These are phyloP conservation scores for Rhizopogon sp. DNA, from an alignment of 768 basidiomycete species.

Conservation along the genomic window DNA sequence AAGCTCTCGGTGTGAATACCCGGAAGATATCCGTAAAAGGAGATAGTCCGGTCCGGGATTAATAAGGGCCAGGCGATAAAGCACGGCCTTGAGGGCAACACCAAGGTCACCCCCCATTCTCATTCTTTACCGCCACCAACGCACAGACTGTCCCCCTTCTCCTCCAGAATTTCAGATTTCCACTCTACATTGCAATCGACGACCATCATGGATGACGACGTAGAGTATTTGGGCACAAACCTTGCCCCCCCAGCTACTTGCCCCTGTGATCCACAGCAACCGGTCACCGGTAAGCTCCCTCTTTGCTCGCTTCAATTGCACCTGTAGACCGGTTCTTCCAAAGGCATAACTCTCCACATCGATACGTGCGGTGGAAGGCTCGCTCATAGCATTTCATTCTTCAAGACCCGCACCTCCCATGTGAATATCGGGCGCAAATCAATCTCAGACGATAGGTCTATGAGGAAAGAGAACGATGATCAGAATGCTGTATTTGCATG, in stretches of 20 bases:
- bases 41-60: slow-evolving; percentile 12
- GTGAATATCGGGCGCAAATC: slow-evolving; percentile 70
- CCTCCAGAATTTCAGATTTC: slow-evolving; percentile 1
- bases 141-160: neutral
- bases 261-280: slow-evolving; percentile 21
- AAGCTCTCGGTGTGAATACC: neutral
- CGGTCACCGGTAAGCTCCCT: slow-evolving; percentile 40
- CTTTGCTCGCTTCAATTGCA: slow-evolving; percentile 8
- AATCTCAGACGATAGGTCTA: slow-evolving; percentile 35
- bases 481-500: slow-evolving; percentile 64
- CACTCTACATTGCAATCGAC: neutral
- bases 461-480: slow-evolving; percentile 33
- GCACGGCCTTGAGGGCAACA: slow-evolving; percentile 29
- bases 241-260: slow-evolving; percentile 21
- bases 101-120: slow-evolving; percentile 18
- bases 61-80: slow-evolving; percentile 21
- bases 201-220: slow-evolving; percentile 49
- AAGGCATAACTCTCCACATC: slow-evolving; percentile 59
- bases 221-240: slow-evolving; percentile 51
- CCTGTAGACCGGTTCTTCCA: slow-evolving; percentile 10
- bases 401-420: slow-evolving; percentile 42
- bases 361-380: slow-evolving; percentile 44
- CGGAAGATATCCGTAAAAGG: slow-evolving; percentile 17
- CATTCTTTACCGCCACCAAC: slow-evolving; percentile 11
- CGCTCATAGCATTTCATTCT: slow-evolving; percentile 46